Base-by-base conservation (phyloP, 2,329 filamentous ascomycete genomes). In the Aureobasidium subglaciale region DNA sequence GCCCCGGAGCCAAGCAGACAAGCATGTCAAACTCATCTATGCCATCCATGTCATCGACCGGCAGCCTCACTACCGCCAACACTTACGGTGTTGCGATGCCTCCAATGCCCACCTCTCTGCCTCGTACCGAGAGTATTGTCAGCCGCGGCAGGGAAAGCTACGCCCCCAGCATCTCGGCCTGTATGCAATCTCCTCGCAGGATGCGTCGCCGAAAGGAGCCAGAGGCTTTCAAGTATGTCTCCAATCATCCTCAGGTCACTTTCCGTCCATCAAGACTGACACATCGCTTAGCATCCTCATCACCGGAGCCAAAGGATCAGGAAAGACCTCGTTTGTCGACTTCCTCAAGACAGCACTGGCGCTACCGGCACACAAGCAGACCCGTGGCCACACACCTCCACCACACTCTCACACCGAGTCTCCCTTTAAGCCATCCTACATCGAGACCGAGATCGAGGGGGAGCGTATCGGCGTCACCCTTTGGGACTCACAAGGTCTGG, bases 61-160 rank as follows among this genome's bases (percentile, higher is more conserved):
- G 16, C 37, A 42, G 25, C 7, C 34, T 53, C 13, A 20, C 7
- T 25, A 35, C 58, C 60, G 56, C 55, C 62, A 58, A 49, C 63
- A 62, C 18, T 63, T 63, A 56, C 64, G 65, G 45, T 60, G 63
- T 18, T 59, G 63, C 38, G 65, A 64, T 57, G 60, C 62, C 22
- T 38, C 42, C 30, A 7, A 32, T 62, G 53, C 61, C 48, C 18
- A 6, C 7, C 11, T 40, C 34, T 6, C 62, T 52, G 35, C 84
- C 87, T 42, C 82, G 88, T 60, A 86, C 87, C 32, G 89, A 95
- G 76, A 96, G 92, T 78, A 96, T 97, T 89, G 91, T 92, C 63
- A 86, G 97, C 72, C 90, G 93, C 63, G 90, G 92, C 59, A 87
- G 93, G 62, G 96, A 95, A 74, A 96, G 91, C 75, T 97, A 96